Base-by-base conservation (phyloP, 1,284 basidiomycete species). In the Fomitopsis betulina region DNA sequence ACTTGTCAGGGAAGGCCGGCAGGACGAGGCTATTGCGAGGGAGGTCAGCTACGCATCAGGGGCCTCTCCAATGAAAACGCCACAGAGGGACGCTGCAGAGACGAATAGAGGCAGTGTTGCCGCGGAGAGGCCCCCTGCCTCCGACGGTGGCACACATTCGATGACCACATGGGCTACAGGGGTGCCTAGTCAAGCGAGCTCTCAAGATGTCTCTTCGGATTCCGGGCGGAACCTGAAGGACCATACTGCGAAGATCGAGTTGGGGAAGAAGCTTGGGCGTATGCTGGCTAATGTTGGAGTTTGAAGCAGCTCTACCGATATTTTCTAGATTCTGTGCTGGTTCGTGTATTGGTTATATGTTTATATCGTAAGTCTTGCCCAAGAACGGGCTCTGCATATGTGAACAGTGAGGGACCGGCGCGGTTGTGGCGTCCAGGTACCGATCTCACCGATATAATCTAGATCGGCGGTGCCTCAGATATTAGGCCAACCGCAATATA, bases 1-100 rank as follows among this genome's bases (percentile, higher is more conserved):
- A 42, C 54, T 54, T 2, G 56, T 58, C 50, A 59, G 57, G 15
- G 43, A 58, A 42, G 61, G 59, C 17, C 13, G 58, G 19, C 55
- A 32, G 43, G 21, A 47, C 19, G 55, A 54, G 38, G 55, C 58
- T 13, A 10, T 33, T 33, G n/a, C 49, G 2, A 23, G 55, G 35
- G 50, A 53, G 25, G 10, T 25, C 23, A 58, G 53, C 38, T 15
- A 38, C n/a, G 38, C 40, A 1, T 25, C n/a, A 2, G 54, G 58
- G 5, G 23, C 25, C 33, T 55, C 58, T 17, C 53, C 53, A 2
- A 40, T 37, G 21, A 15, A 40, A 35, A 49, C 52, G 7, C 53
- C 53, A 40, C 38, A 45, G 9, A 53, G 27, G 30, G 25, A 42
- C 23, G 50, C 19, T 6, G 6, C 42, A 7, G 25, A 43, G 13